Percentiles rank a stretch among this genome's conserved stretches.
phyloP scores from a whole-genome alignment of 1,284 basidiomycete genomes.

The Puccinia novopanici region DNA sequence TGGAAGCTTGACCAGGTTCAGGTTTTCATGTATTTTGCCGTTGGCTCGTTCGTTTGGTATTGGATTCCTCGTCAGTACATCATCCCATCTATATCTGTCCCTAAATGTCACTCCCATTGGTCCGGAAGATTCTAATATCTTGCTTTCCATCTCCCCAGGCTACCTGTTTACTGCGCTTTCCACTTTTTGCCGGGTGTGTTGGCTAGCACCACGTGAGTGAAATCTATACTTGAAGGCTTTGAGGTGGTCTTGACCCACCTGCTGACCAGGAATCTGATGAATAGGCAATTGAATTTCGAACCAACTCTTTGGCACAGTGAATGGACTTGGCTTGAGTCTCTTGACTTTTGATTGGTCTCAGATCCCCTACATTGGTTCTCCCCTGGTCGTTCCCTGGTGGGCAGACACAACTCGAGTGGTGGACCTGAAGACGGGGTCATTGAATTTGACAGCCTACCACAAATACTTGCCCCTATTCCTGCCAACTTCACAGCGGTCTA shows the following conservation, averaged over 20 bases:
- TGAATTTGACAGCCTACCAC: conserved; percentile 77
- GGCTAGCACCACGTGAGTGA: conserved; percentile 72
- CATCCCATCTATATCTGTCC: not conserved
- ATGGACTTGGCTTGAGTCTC: conserved; percentile 83
- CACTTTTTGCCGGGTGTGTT: conserved; percentile 86
- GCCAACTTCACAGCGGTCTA: conserved; percentile 84
- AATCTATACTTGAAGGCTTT: not conserved
- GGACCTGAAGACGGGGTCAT: conserved; percentile 65
- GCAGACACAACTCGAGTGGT: conserved; percentile 78
- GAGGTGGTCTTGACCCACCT: not conserved
- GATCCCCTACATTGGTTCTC: conserved; percentile 84
- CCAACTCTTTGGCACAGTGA: conserved; percentile 81
- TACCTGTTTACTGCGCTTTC: conserved; percentile 84
- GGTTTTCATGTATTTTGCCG: conserved; percentile 73
- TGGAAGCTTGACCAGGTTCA: conserved; percentile 69
- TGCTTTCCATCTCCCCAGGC: conserved; percentile 60
- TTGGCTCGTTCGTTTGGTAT: conserved; percentile 74
- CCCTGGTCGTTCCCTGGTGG: conserved; percentile 96
- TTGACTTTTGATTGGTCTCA: conserved; percentile 95
- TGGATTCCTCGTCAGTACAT: conserved; percentile 69
- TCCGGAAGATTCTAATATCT: not conserved
- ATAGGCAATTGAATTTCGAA: conserved; percentile 66
- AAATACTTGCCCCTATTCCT: conserved; percentile 88
- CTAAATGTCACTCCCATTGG: not conserved
- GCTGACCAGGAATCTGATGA: conserved; percentile 62